Evolutionary conservation across 2,329 filamentous ascomycete genomes (phyloP).

Genomic region (Shiraia sp.): DNA sequence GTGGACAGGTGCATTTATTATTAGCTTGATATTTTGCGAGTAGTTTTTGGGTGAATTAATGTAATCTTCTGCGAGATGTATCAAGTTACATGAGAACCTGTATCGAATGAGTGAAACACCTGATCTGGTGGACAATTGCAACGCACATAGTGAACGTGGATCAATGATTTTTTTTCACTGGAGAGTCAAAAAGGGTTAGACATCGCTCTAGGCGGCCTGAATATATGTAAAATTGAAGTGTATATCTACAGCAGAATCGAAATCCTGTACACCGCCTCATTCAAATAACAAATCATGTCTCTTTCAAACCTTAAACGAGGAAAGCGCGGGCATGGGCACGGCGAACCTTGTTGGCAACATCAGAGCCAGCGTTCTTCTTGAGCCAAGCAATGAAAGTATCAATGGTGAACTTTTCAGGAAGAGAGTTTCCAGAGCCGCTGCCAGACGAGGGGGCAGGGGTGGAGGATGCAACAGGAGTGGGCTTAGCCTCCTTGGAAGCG

Average conservation of each 20-base stretch:
- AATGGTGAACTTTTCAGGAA: conserved; percentile 39
- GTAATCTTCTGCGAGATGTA: no score
- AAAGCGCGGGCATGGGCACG: conserved; percentile 35
- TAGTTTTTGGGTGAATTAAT: not conserved
- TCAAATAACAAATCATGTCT: not conserved
- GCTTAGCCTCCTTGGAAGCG: conserved; percentile 10
- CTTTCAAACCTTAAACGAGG: conserved; percentile 15
- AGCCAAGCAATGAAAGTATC: conserved; percentile 40
- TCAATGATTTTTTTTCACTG: no score
- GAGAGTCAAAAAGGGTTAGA: no score
- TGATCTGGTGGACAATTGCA: no score
- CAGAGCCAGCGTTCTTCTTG: conserved; percentile 28
- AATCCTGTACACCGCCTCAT: conserved; percentile 9
- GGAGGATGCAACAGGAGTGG: not conserved
- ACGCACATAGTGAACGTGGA: no score
- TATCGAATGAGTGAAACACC: no score
- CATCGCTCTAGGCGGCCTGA: conserved; percentile 5
- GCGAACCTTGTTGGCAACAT: conserved; percentile 26
- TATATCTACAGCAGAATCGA: conserved; percentile 38
- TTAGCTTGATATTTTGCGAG: not conserved
- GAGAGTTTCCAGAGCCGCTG: conserved; percentile 11
- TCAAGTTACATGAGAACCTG: no score
- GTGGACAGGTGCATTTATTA: not conserved
- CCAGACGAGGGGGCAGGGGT: conserved; percentile 13
- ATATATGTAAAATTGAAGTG: conserved; percentile 25